Base-by-base conservation (phyloP, 1,284 basidiomycete genomes). In the Exsudoporus floridanus region DNA sequence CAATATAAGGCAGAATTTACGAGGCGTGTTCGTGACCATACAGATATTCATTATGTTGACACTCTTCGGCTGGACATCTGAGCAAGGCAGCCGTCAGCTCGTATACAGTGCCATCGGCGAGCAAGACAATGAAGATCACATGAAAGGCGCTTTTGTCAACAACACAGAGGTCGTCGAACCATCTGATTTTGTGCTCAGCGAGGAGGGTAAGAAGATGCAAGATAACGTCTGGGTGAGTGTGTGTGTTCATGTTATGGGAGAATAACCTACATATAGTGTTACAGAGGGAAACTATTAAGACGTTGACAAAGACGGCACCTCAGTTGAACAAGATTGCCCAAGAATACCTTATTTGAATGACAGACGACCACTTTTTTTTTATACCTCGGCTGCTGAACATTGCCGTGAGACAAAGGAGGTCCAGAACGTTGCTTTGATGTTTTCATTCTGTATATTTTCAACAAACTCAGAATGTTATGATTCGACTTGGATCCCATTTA, bases 101-200 rank as follows among this genome's bases (percentile, higher is more conserved):
- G 40, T 76, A 4, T 67, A 65, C 27, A 67, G 61, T 10, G 68
- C 72, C 0, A 35, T 73, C 3, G 66, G 62, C 5, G 59, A 50
- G 38, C 42, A 49, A 28, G 49, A 57, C 7, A 19, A 57, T 10
- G 68, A 70, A 18, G 70, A 69, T 18, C 55, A 55, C 35, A 53
- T 79, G 56, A 69, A 70, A 16, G 79, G 77, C 1, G 71, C 63
- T 10, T 80, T 68, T 50, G 46, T 78, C 4, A 61, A 55, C 21
- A 37, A 43, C 0, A 55, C 62, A 12, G 28, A 57, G 1, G 59
- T 77, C 4, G 48, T 52, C 7, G 76, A 80, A 50, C 71, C 75
- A 2, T 75, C 77, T 30, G 76, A 81, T 60, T 77, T 71, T 50
- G 72, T 77, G 1, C 53, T 80, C 2, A 72, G 75, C 23, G 60